Conservation (phyloP, 2,329 filamentous ascomycete genomes). For the Fusarium metavorans region DNA sequence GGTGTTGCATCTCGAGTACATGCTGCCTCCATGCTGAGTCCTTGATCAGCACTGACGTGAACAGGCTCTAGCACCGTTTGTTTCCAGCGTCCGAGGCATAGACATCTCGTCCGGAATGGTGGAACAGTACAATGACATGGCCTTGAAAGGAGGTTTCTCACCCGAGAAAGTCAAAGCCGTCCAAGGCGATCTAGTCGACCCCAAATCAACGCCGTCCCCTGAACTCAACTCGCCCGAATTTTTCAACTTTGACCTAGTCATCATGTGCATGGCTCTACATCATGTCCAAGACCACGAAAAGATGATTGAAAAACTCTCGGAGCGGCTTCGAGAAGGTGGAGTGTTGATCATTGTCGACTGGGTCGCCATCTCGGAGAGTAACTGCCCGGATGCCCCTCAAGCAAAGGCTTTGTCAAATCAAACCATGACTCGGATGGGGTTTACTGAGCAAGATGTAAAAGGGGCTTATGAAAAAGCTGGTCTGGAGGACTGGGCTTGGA, state of each 20-base stretch:
- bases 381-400: neutral
- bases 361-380: constrained; percentile 32
- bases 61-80: constrained; percentile 49
- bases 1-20: constrained; percentile 47
- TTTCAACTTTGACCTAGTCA: constrained; percentile 47
- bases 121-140: constrained; percentile 48
- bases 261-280: constrained; percentile 53
- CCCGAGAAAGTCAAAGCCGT: constrained; percentile 47
- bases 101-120: constrained; percentile 51
- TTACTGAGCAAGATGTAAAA: constrained; percentile 38
- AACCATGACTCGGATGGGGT: constrained; percentile 39
- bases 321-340: constrained; percentile 46
- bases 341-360: constrained; percentile 51
- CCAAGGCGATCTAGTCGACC: constrained; percentile 46
- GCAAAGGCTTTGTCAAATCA: constrained; percentile 19
- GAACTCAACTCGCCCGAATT: constrained; percentile 39
- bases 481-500: constrained; percentile 42
- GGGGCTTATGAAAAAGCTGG: constrained; percentile 39
- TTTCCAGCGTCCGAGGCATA: constrained; percentile 48
- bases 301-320: constrained; percentile 46
- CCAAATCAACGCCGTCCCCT: constrained; percentile 30
- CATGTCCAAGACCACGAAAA: constrained; percentile 47
- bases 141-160: constrained; percentile 37
- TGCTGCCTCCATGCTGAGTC: fast-evolving
- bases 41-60: constrained; percentile 1